These are phyloP conservation scores for Trichophyton simii DNA, from an alignment of 2,329 filamentous ascomycete species.

Conservation along the genomic window DNA sequence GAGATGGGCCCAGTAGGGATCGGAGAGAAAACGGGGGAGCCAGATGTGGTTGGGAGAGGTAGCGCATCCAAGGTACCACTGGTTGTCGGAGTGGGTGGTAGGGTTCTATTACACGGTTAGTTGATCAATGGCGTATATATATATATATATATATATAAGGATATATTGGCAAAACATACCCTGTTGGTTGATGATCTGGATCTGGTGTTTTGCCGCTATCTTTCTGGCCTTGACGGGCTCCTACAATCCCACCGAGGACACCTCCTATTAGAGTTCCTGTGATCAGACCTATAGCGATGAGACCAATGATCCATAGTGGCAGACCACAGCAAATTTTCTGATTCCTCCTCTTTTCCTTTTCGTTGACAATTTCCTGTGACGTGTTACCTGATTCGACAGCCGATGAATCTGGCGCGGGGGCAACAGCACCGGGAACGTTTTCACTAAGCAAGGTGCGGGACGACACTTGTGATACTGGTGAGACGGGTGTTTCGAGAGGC, in stretches of 20 bases:
- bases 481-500: slow-evolving; percentile 25
- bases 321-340: slow-evolving; percentile 38
- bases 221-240: slow-evolving; percentile 28
- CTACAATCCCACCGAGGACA: slow-evolving; percentile 42
- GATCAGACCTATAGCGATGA: slow-evolving; percentile 36
- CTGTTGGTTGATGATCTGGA: background rate
- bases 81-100: slow-evolving; percentile 35
- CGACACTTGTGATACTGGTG: slow-evolving; percentile 22
- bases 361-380: slow-evolving; percentile 23
- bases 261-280: slow-evolving; percentile 41
- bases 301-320: slow-evolving; percentile 39
- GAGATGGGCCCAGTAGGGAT: slow-evolving; percentile 39
- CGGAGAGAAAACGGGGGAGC: slow-evolving; percentile 33
- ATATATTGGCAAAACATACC: slow-evolving; percentile 5
- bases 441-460: slow-evolving; percentile 18
- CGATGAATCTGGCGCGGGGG: slow-evolving; percentile 1
- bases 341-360: slow-evolving; percentile 35
- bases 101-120: background rate
- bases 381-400: slow-evolving; percentile 9
- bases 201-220: background rate
- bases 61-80: slow-evolving; percentile 40
- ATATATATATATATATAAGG: too few species aligned
- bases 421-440: slow-evolving; percentile 8
- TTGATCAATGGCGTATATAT: background rate
- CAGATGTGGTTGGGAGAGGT: slow-evolving; percentile 27